These are phyloP conservation scores for Saposhnikovia divaricata DNA, from an alignment of 129 eudicot genomes.

Conservation along the genomic window DNA sequence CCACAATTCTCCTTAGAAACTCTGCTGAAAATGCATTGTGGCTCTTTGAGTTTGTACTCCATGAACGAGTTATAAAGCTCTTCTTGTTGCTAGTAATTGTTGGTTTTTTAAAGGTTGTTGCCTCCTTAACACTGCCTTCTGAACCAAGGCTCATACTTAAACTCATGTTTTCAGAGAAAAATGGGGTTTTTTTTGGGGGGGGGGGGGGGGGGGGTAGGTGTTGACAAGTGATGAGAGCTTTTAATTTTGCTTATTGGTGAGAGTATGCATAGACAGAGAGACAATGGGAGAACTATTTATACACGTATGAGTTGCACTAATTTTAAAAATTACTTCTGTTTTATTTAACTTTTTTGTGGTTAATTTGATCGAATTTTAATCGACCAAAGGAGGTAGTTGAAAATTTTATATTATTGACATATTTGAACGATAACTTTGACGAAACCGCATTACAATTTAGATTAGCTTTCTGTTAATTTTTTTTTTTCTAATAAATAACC, in stretches of 20 bases:
- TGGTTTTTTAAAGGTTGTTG: not conserved
- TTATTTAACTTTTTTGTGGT: too few species aligned
- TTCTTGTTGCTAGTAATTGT: not conserved
- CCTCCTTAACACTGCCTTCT: not conserved
- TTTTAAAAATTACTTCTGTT: too few species aligned
- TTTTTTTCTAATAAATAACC: too few species aligned
- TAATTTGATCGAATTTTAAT: too few species aligned
- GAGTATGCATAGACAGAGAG: not conserved
- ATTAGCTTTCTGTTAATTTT: too few species aligned
- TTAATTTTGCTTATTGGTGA: not conserved
- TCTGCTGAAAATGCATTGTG: conserved; percentile 11
- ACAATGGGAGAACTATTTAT: not conserved
- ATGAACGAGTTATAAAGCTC: not conserved
- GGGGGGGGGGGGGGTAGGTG: not conserved
- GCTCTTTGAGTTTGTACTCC: not conserved
- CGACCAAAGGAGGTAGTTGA: too few species aligned
- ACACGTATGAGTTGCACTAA: not conserved
- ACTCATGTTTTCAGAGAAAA: not conserved
- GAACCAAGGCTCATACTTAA: not conserved
- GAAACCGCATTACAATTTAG: too few species aligned
- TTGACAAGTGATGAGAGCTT: not conserved
- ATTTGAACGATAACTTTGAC: too few species aligned
- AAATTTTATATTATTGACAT: too few species aligned
- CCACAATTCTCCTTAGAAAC: conserved; percentile 17
- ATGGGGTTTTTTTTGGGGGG: too few species aligned